These are phyloP conservation scores for Schizosaccharomyces osmophilus DNA, from an alignment of 805 yeast species.

Conservation along the genomic window DNA sequence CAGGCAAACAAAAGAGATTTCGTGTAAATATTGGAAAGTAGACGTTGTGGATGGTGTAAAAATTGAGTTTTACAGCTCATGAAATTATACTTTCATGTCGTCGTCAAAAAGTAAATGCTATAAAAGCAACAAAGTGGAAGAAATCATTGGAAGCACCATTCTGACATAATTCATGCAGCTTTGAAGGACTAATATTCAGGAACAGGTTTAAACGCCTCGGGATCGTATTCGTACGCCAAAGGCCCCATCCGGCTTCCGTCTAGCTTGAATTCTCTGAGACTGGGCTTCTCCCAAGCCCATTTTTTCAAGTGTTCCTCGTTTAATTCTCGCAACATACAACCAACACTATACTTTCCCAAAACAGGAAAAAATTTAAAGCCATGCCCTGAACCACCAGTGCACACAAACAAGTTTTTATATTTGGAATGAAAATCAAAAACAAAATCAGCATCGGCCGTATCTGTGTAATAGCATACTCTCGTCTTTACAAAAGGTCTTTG, in stretches of 20 bases:
- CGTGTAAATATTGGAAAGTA: too few relatives aligned
- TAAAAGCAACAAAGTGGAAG: too few relatives aligned
- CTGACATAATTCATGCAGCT: too few relatives aligned
- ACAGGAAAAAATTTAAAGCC: conserved; percentile 16
- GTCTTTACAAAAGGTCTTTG: conserved; percentile 10
- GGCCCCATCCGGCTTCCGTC: background rate
- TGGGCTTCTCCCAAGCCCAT: background rate
- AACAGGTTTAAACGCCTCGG: too few relatives aligned
- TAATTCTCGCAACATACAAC: conserved; percentile 11
- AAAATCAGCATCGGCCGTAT: conserved; percentile 13
- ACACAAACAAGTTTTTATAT: conserved; percentile 10
- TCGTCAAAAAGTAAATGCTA: too few relatives aligned
- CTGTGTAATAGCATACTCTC: conserved; percentile 19
- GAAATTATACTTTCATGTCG: too few relatives aligned
- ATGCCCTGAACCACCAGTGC: conserved; percentile 16
- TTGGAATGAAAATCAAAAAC: conserved; percentile 11
- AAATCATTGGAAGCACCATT: too few relatives aligned
- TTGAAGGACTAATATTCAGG: too few relatives aligned
- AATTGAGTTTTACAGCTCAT: too few relatives aligned
- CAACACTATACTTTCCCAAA: conserved; percentile 12
- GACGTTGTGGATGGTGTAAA: too few relatives aligned
- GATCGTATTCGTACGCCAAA: background rate
- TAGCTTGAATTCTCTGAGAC: background rate
- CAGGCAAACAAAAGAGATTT: too few relatives aligned
- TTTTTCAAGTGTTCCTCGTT: background rate